Evolutionary conservation across 2,329 filamentous ascomycete species (phyloP), one percentile per base, ranked within the genome.

Genomic region (Gnomoniopsis smithogilvyi): DNA sequence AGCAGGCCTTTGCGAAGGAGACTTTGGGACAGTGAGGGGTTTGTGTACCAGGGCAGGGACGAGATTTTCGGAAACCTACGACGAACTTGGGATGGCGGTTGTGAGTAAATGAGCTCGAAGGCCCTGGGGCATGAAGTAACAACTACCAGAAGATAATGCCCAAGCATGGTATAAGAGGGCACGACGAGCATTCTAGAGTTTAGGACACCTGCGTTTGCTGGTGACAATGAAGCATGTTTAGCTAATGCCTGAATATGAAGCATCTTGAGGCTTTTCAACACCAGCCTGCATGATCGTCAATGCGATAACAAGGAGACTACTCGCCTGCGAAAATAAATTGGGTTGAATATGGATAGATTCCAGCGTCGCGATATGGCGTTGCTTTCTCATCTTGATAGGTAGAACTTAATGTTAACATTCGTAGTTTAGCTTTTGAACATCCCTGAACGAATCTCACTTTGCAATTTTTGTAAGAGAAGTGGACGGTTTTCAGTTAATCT

Each of bases 11-110:
- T 33, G 72, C 69, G 3, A 68, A 65, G 51, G 70, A 71, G 53
- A 59, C 69, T 8, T 62, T 76, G 33, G 74, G 74, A 0, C 74
- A 76, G 65, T 67, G 59, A 64, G 21, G 49, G 30, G 49, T 1
- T 10, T 19, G n/a, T 3, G 22, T 12, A 11, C 14, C 14, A 10
- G 8, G n/a, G 17, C 3, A 12, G n/a, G 47, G 14, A 10, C 6
- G 10, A 34, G n/a, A 51, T 34, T 3, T 17, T 15, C 26, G 6
- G 17, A 34, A 8, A 19, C 26, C 14, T 34, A 17, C 24, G 19
- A 17, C n/a, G 24, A 41, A n/a, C 36, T n/a, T 41, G 6, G 12
- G 36, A 4, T n/a, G 12, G 36, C 4, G 36, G 36, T 41, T 41
- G 36, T n/a, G 36, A 41, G 36, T 14, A n/a, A 15, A 41, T 14